Percentiles rank a stretch among this genome's conserved stretches.
Conservation (phyloP, 805 yeast genomes). For the Candida adriatica region DNA sequence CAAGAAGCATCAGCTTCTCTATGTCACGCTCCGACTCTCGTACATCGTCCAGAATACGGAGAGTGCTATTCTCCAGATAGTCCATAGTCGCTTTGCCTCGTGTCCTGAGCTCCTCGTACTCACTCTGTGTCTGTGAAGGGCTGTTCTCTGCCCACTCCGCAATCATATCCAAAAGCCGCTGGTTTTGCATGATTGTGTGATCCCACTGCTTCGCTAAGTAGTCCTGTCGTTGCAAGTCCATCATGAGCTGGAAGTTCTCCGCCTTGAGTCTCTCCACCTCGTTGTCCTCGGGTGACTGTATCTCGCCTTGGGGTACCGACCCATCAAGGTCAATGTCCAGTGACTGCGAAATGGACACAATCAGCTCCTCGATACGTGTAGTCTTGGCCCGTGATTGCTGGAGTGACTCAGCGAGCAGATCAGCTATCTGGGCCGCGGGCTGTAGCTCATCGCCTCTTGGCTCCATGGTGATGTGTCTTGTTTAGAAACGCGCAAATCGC, state of each 20-base stretch:
- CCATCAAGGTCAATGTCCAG: conserved; percentile 12
- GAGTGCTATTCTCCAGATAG: conserved; percentile 1
- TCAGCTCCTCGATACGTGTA: conserved; percentile 13
- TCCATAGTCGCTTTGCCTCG: neutral
- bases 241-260: conserved; percentile 22
- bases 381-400: conserved; percentile 11
- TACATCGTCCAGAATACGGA: conserved; percentile 1
- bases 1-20: neutral
- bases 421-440: conserved; percentile 13
- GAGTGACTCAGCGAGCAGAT: conserved; percentile 8
- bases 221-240: conserved; percentile 30
- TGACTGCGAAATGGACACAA: conserved; percentile 12
- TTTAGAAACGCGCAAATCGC: neutral
- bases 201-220: conserved; percentile 24
- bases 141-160: conserved; percentile 3
- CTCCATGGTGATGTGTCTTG: conserved; percentile 8
- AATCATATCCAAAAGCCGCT: conserved; percentile 20
- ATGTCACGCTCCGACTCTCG: conserved; percentile 2
- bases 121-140: neutral
- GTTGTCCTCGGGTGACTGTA: conserved; percentile 1
- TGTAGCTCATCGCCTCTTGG: conserved; percentile 16
- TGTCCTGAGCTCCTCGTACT: neutral
- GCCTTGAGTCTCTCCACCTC: conserved; percentile 17
- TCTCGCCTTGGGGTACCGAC: neutral
- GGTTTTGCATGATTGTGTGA: conserved; percentile 21